These are phyloP conservation scores for Cyberlindnera maritima DNA, from an alignment of 805 yeast species.

Conservation along the genomic window DNA sequence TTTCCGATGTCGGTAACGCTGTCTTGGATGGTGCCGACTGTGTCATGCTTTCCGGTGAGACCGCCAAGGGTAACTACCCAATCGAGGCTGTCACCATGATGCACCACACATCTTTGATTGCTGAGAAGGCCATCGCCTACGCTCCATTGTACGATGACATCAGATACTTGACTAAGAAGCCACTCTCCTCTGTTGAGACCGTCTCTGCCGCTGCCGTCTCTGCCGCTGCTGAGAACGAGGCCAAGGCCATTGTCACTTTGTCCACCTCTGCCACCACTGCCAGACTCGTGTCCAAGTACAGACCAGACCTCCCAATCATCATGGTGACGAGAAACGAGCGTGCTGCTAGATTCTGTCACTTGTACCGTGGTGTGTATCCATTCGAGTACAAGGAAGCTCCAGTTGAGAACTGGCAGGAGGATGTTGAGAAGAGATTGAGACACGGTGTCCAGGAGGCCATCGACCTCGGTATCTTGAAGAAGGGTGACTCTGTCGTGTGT, in stretches of 20 bases:
- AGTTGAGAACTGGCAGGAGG: constrained; percentile 85
- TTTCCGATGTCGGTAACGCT: constrained; percentile 98
- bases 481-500: constrained; percentile 88
- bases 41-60: constrained; percentile 99
- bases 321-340: constrained; percentile 95
- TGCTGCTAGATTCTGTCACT: constrained; percentile 93
- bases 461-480: constrained; percentile 76
- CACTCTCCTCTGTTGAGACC: constrained; percentile 93
- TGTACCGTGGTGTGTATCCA: constrained; percentile 98
- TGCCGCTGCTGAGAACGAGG: constrained; percentile 93
- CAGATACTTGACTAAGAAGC: constrained; percentile 79
- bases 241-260: constrained; percentile 94
- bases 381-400: constrained; percentile 69
- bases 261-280: constrained; percentile 96
- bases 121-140: constrained; percentile 96
- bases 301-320: constrained; percentile 95
- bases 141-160: constrained; percentile 80
- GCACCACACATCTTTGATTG: constrained; percentile 96
- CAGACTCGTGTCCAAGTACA: constrained; percentile 94
- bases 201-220: constrained; percentile 96
- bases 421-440: constrained; percentile 91
- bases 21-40: constrained; percentile 99
- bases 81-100: constrained; percentile 96
- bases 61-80: constrained; percentile 99
- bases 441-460: constrained; percentile 91